Conservation (phyloP, 495 filamentous ascomycete species). For the Penicillium alfredii region DNA sequence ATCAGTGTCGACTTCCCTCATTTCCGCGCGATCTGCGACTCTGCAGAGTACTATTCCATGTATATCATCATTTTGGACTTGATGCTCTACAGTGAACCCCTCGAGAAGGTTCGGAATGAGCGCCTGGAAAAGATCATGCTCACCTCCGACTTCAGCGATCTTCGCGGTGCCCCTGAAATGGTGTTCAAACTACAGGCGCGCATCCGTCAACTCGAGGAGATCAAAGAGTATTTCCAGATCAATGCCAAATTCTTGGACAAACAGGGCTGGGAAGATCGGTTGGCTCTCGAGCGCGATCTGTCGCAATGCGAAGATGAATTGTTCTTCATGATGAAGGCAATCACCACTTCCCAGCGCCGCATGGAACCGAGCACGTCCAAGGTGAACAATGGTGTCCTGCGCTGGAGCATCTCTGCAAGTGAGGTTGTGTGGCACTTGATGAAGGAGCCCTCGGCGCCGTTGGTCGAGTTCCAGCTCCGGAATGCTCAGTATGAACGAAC, state of each 20-base stretch:
- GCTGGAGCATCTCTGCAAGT: slow-evolving; percentile 82
- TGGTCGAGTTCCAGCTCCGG: slow-evolving; percentile 89
- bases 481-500: slow-evolving; percentile 88
- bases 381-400: slow-evolving; percentile 70
- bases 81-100: slow-evolving; percentile 87
- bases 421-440: slow-evolving; percentile 98
- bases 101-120: slow-evolving; percentile 92
- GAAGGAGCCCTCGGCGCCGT: slow-evolving; percentile 72
- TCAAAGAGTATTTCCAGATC: slow-evolving; percentile 93
- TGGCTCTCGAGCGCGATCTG: slow-evolving; percentile 81
- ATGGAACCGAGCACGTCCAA: slow-evolving; percentile 58
- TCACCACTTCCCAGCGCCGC: slow-evolving; percentile 90
- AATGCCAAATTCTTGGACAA: slow-evolving; percentile 83
- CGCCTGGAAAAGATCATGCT: slow-evolving; percentile 97
- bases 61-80: slow-evolving; percentile 96
- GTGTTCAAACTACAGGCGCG: slow-evolving; percentile 84
- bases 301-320: slow-evolving; percentile 89
- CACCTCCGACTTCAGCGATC: slow-evolving; percentile 97
- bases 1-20: slow-evolving; percentile 95
- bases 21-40: slow-evolving; percentile 88
- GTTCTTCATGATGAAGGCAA: slow-evolving; percentile 99
- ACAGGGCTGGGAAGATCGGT: slow-evolving; percentile 83
- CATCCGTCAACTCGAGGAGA: slow-evolving; percentile 90
- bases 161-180: slow-evolving; percentile 90
- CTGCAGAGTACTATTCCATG: slow-evolving; percentile 90